These are phyloP conservation scores for Dioszegia aurantiaca DNA, from an alignment of 768 basidiomycete genomes.

Conservation along the genomic window DNA sequence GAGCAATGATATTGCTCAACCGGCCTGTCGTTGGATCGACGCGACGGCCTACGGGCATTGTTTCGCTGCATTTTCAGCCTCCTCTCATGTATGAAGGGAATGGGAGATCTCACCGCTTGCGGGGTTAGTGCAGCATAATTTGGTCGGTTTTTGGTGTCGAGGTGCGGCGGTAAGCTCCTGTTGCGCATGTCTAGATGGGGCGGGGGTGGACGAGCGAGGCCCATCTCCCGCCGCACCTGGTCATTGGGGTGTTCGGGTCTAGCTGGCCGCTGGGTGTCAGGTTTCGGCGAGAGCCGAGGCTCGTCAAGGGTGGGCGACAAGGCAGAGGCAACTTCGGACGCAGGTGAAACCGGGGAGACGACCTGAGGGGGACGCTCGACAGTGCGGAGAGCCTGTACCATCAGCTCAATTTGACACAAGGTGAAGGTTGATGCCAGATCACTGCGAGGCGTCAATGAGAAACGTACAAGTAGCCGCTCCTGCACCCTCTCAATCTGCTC, in stretches of 20 bases:
- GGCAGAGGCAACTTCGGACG: too few relatives aligned
- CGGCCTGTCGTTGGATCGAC: neutral
- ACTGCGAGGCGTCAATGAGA: too few relatives aligned
- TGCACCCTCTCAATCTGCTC: neutral
- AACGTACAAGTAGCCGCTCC: neutral
- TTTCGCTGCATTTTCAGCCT: neutral
- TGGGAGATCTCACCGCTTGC: neutral
- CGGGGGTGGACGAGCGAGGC: neutral
- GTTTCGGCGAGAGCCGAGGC: too few relatives aligned
- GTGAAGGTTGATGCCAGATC: too few relatives aligned
- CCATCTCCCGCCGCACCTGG: slow-evolving; percentile 6
- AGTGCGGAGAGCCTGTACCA: neutral
- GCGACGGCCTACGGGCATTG: neutral
- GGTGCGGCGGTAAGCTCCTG: neutral
- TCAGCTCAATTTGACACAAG: neutral
- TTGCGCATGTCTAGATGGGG: neutral
- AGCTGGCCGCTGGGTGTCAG: too few relatives aligned
- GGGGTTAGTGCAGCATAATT: neutral
- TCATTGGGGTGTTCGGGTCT: slow-evolving; percentile 8
- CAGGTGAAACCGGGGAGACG: too few relatives aligned
- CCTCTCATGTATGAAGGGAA: too few relatives aligned
- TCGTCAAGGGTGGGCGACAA: too few relatives aligned
- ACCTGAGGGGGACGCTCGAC: too few relatives aligned
- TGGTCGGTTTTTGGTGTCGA: neutral
- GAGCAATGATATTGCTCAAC: neutral